Percentiles rank a stretch among this genome's conserved stretches.
phyloP scores from a whole-genome alignment of 1,284 basidiomycete species.

The Cryptococcus hybrid region DNA sequence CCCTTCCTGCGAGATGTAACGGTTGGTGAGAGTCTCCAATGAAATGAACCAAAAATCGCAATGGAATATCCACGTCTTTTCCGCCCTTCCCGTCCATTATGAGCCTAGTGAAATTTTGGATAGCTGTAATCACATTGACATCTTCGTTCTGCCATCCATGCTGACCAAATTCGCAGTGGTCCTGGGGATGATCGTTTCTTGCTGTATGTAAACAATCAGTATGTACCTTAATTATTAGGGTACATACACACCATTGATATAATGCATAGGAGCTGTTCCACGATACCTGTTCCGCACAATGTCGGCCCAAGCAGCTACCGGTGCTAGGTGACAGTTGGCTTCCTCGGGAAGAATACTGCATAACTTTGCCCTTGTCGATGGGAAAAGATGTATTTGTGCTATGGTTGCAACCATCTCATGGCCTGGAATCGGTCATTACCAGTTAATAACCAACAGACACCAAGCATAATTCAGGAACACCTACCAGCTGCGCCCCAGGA shows the following conservation, averaged over 20 bases:
- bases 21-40: slow-evolving; percentile 90
- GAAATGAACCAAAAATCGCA: slow-evolving; percentile 89
- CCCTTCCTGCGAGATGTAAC: slow-evolving; percentile 79
- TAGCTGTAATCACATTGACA: slow-evolving; percentile 70
- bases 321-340: slow-evolving; percentile 68
- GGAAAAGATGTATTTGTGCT: slow-evolving; percentile 84
- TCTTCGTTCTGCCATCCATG: slow-evolving; percentile 68
- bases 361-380: slow-evolving; percentile 64
- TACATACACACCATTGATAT: slow-evolving; percentile 47
- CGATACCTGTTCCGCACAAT: slow-evolving; percentile 54
- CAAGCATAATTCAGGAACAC: slow-evolving; percentile 5
- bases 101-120: slow-evolving; percentile 65
- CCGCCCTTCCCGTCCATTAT: slow-evolving; percentile 41
- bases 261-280: slow-evolving; percentile 54
- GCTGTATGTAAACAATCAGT: slow-evolving; percentile 20
- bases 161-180: slow-evolving; percentile 71
- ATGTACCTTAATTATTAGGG: background rate
- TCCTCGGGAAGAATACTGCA: slow-evolving; percentile 64
- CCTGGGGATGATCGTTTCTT: slow-evolving; percentile 65
- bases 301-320: slow-evolving; percentile 87
- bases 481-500: slow-evolving; percentile 56
- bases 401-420: slow-evolving; percentile 92
- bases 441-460: background rate
- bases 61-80: slow-evolving; percentile 54
- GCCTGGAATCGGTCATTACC: slow-evolving; percentile 52